These are phyloP conservation scores for Pichia ethanolica DNA, from an alignment of 805 yeast species.

Conservation along the genomic window DNA sequence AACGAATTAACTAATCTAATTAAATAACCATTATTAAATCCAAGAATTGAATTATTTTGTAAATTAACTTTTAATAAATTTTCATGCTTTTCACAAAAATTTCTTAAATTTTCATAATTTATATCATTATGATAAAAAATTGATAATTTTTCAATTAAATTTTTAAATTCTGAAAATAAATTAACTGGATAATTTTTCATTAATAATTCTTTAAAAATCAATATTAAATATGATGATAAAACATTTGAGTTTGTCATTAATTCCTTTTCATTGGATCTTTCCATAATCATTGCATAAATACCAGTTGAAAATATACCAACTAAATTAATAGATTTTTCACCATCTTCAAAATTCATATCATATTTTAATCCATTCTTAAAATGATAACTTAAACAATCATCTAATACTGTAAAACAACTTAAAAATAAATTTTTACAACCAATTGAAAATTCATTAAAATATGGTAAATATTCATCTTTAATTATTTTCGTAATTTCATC, in stretches of 20 bases:
- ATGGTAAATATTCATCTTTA: conserved; percentile 6
- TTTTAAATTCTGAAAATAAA: too few species aligned
- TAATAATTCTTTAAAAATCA: too few species aligned
- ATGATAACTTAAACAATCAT: conserved; percentile 9
- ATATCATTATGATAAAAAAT: too few species aligned
- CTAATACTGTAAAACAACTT: conserved; percentile 4
- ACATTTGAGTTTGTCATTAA: too few species aligned
- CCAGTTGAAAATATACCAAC: too few species aligned
- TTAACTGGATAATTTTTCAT: too few species aligned
- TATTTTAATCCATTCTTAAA: conserved; percentile 7
- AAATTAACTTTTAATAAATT: neutral
- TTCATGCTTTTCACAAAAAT: conserved; percentile 3
- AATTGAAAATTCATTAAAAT: neutral
- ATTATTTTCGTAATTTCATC: conserved; percentile 3
- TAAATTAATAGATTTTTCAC: conserved; percentile 1
- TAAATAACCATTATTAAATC: conserved; percentile 8
- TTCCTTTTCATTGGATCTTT: neutral
- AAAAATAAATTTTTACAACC: neutral
- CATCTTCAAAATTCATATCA: conserved; percentile 3
- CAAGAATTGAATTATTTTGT: neutral
- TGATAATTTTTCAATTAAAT: too few species aligned
- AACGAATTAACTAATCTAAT: conserved; percentile 10
- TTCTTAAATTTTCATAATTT: too few species aligned
- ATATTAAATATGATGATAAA: too few species aligned
- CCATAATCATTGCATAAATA: conserved; percentile 9